These are phyloP conservation scores for Tanozyma kutaoensis DNA, from an alignment of 805 yeast genomes.

Conservation along the genomic window DNA sequence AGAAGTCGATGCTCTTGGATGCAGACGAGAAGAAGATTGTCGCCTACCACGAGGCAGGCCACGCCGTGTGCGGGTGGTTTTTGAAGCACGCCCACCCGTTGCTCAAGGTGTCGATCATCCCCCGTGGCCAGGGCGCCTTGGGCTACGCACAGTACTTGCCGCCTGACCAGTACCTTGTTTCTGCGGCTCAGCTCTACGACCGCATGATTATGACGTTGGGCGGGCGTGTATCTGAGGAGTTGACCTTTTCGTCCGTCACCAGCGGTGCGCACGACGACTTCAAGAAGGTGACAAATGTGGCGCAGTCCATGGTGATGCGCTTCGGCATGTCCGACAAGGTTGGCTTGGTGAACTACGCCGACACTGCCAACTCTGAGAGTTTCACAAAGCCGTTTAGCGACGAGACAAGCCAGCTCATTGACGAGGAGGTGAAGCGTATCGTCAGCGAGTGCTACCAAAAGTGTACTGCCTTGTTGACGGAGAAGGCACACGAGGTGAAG, in stretches of 20 bases:
- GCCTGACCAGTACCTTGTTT: constrained; percentile 72
- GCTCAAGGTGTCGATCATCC: constrained; percentile 89
- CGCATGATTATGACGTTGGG: constrained; percentile 96
- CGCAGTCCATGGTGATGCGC: constrained; percentile 82
- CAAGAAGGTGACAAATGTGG: constrained; percentile 89
- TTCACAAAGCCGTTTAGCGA: constrained; percentile 84
- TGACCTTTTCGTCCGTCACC: constrained; percentile 84
- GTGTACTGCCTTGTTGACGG: constrained; percentile 56
- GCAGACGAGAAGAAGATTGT: constrained; percentile 82
- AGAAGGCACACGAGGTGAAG: constrained; percentile 65
- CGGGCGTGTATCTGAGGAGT: constrained; percentile 92
- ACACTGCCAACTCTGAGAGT: constrained; percentile 40
- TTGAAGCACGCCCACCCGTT: constrained; percentile 86
- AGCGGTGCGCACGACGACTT: constrained; percentile 96
- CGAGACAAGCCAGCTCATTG: constrained; percentile 70
- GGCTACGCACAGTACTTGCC: constrained; percentile 98
- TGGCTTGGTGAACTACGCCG: constrained; percentile 72
- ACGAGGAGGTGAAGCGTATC: constrained; percentile 67
- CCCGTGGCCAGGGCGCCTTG: constrained; percentile 92
- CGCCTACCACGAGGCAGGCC: constrained; percentile 98
- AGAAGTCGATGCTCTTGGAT: constrained; percentile 70
- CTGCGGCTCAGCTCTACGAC: constrained; percentile 68
- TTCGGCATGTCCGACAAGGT: constrained; percentile 84
- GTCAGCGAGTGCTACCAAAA: constrained; percentile 61
- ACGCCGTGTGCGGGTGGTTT: constrained; percentile 97